Conservation (phyloP, 352 stramenopile genomes). For the Paralagenidium karlingii region DNA sequence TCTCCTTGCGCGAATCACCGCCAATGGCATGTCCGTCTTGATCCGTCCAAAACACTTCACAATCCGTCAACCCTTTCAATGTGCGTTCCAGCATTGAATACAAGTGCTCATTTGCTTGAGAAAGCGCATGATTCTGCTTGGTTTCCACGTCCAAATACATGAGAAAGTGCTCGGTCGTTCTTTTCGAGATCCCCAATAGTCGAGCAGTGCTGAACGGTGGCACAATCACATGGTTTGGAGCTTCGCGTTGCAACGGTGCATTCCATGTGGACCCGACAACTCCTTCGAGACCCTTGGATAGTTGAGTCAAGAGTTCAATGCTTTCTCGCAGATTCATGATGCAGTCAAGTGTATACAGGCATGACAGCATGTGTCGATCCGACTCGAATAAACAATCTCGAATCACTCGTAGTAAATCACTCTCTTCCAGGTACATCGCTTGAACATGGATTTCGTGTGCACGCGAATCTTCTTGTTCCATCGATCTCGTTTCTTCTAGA, state of each 20-base stretch:
- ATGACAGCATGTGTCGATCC: conserved; percentile 70
- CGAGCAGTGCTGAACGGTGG: conserved; percentile 78
- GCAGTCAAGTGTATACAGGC: conserved; percentile 68
- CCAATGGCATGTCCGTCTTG: conserved; percentile 29
- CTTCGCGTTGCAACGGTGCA: no score
- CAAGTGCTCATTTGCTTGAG: conserved; percentile 61
- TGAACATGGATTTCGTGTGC: no score
- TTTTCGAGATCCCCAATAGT: conserved; percentile 44
- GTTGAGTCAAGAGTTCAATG: conserved; percentile 19
- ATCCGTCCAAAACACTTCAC: conserved; percentile 78
- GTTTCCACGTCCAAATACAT: conserved; percentile 59
- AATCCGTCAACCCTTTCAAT: conserved; percentile 63
- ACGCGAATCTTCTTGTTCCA: conserved; percentile 31
- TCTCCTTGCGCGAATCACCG: conserved; percentile 1
- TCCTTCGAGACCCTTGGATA: conserved; percentile 15
- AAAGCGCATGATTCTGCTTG: conserved; percentile 3
- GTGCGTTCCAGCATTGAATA: conserved; percentile 82
- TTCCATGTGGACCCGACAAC: no score
- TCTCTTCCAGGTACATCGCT: conserved; percentile 51
- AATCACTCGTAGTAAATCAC: conserved; percentile 58
- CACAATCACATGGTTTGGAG: conserved; percentile 19
- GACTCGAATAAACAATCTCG: conserved; percentile 60
- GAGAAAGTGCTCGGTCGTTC: conserved; percentile 68
- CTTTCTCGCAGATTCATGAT: conserved; percentile 46
- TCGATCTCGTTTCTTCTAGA: conserved; percentile 24